A percentile compares a stretch with the other conserved stretches of the same genome.
Conservation (phyloP, 768 basidiomycete species). For the Tricholoma bakamatsutake region DNA sequence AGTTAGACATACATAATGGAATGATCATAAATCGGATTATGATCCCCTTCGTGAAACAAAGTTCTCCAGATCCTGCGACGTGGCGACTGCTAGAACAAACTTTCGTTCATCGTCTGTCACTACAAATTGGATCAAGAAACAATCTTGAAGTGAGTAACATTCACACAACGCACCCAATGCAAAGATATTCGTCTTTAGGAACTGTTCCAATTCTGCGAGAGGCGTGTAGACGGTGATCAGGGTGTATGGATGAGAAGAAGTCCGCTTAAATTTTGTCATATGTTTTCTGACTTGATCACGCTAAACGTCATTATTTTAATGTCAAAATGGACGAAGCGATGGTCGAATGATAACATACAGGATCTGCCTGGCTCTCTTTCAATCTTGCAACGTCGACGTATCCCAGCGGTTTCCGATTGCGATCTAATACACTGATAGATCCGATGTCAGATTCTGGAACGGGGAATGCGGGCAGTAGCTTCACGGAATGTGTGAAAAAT, state of each 20-base stretch:
- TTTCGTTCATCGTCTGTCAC: slow-evolving; percentile 81
- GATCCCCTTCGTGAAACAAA: slow-evolving; percentile 49
- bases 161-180: slow-evolving; percentile 52
- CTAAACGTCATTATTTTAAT: slow-evolving; percentile 27
- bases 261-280: slow-evolving; percentile 73
- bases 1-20: background rate
- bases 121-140: slow-evolving; percentile 21
- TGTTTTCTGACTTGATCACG: slow-evolving; percentile 63
- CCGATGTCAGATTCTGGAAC: background rate
- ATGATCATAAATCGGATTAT: slow-evolving; percentile 7
- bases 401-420: slow-evolving; percentile 68
- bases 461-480: background rate
- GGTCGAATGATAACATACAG: slow-evolving; percentile 40
- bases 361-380: slow-evolving; percentile 62
- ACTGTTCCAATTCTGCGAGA: slow-evolving; percentile 75
- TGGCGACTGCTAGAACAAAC: slow-evolving; percentile 80
- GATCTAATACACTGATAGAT: slow-evolving; percentile 61
- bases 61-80: slow-evolving; percentile 66
- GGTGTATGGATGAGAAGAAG: slow-evolving; percentile 60
- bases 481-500: slow-evolving; percentile 92
- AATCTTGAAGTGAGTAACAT: background rate
- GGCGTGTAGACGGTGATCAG: slow-evolving; percentile 78
- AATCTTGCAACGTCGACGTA: slow-evolving; percentile 76
- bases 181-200: slow-evolving; percentile 67
- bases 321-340: background rate